Conservation (phyloP, 495 filamentous ascomycete genomes). For the Penicillium riverlandense region DNA sequence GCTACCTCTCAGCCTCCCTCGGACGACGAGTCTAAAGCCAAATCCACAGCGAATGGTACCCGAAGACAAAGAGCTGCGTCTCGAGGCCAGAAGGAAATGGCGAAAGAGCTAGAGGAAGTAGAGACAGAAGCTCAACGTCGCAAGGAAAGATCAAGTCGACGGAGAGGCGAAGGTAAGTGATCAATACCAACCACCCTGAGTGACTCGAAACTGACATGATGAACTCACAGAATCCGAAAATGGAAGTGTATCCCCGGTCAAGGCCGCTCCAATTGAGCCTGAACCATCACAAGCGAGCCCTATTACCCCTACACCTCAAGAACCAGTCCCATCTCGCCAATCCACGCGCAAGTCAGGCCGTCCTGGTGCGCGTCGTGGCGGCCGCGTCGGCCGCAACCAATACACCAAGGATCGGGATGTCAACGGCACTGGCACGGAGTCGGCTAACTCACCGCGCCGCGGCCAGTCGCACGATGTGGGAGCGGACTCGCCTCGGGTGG, state of each 20-base stretch:
- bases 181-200: not conserved
- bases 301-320: conserved; percentile 45
- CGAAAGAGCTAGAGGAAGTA: conserved; percentile 56
- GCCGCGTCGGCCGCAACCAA: conserved; percentile 76
- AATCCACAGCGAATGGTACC: conserved; percentile 38
- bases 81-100: conserved; percentile 60
- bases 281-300: conserved; percentile 42
- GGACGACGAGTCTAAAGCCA: conserved; percentile 56
- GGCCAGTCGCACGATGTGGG: conserved; percentile 59
- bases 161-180: conserved; percentile 66
- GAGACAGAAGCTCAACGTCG: conserved; percentile 63
- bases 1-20: conserved; percentile 52
- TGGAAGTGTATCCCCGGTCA: conserved; percentile 31
- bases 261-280: conserved; percentile 30
- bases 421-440: conserved; percentile 46
- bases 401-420: conserved; percentile 71
- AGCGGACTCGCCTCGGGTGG: conserved; percentile 32
- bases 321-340: conserved; percentile 32
- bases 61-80: conserved; percentile 62
- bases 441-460: conserved; percentile 50
- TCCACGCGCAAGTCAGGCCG: conserved; percentile 62
- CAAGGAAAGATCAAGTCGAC: conserved; percentile 65
- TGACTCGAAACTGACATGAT: conserved; percentile 1
- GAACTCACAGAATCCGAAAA: conserved; percentile 27
- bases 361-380: conserved; percentile 53